Base-by-base conservation (phyloP, 2,329 filamentous ascomycete species). In the Proliferodiscus dingleyae region DNA sequence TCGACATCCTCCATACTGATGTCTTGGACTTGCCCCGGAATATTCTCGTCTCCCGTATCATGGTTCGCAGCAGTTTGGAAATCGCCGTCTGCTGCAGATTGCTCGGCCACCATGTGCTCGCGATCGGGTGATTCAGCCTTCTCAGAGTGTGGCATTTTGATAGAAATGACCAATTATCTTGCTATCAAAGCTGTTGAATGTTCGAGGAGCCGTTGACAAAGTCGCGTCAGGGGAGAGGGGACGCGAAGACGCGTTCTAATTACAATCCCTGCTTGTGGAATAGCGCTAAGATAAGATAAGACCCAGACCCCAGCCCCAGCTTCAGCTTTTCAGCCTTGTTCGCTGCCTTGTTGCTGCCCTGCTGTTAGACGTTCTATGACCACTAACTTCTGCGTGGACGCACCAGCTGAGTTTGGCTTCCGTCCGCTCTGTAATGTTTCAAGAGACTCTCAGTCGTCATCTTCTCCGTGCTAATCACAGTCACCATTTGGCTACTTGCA, bases 101-200 rank as follows among this genome's bases (percentile, higher is more conserved):
- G 47, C 8, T 41, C 47, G 7, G 19, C 32, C 7, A 34, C 28
- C 30, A 63, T 61, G 62, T 68, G 68, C 13, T 60, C 62, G 49
- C 67, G 60, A 49, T 67, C 61, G 44, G 62, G 58, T 45, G 59
- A 55, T 22, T 54, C 55, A 23, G 54, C 47, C 11, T 61, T 58
- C 45, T 65, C 59, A 22, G 71, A 72, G 53, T 75, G 71, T 28
- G 71, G 72, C 71, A 76, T 76, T 15, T 28, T 18, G 16, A 13
- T 18, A n/a, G n/a, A n/a, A 11, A 16, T 18, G 32, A 34, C 16
- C 19, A 18, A 15, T 15, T n/a, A 18, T 16, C 15, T 21, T 34
- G 32, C n/a, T n/a, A n/a, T n/a, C n/a, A n/a, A n/a, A n/a, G n/a
- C n/a, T n/a, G n/a, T n/a, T n/a, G 7, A 16, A 34, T 15, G 15